Percentiles rank a stretch among this genome's conserved stretches.
Conservation (phyloP, 192 early-diverging fungal genomes). For the Kickxella alabastrina region DNA sequence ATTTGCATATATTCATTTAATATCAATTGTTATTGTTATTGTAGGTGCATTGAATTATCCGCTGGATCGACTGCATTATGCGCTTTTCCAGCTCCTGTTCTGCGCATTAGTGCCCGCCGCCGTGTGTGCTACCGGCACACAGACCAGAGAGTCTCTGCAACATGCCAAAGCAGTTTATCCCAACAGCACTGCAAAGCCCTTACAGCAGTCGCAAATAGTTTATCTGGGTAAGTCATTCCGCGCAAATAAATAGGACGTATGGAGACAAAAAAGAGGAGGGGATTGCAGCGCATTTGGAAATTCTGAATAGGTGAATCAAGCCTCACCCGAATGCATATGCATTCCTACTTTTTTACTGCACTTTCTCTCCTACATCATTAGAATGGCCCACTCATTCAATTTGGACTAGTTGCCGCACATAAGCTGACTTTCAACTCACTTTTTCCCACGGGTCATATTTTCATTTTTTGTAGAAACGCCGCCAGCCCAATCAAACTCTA, state of each 20-base stretch:
- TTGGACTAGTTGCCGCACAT: no score
- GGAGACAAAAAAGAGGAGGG: no score
- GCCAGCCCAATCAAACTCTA: neutral
- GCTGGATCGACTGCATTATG: constrained; percentile 44
- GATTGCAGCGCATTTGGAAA: neutral
- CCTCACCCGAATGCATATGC: no score
- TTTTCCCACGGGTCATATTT: neutral
- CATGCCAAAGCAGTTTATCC: neutral
- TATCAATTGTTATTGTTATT: constrained; percentile 2
- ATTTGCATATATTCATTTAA: neutral
- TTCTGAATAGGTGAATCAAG: no score
- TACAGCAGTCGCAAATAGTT: neutral
- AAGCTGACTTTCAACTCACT: neutral
- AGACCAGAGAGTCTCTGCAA: neutral
- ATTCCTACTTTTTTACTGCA: neutral
- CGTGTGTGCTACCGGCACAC: constrained; percentile 3
- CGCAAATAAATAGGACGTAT: no score
- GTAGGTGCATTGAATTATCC: constrained; percentile 37
- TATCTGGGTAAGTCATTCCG: neutral
- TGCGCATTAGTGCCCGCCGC: constrained; percentile 8
- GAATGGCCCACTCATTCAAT: no score
- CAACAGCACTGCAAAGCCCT: neutral
- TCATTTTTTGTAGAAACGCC: neutral
- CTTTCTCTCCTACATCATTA: no score
- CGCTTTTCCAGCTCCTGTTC: constrained; percentile 41